These are phyloP conservation scores for Pestalotiopsis sp. DNA, from an alignment of 2,329 filamentous ascomycete species.

Conservation along the genomic window DNA sequence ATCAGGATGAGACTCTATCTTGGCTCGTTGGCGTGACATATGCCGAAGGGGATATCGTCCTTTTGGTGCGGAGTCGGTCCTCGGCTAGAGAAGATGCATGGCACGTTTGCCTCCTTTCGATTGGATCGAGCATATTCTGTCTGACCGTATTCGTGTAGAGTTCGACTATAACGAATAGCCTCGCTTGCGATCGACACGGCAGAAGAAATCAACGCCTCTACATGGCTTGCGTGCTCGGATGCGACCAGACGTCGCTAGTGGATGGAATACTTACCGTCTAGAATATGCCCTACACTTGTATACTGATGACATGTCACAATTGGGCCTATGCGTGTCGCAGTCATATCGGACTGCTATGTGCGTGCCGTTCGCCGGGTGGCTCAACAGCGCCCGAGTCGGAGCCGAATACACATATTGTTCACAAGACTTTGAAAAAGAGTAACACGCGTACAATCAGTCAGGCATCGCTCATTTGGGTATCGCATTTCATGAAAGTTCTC, in stretches of 20 bases:
- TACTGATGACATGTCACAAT: no score
- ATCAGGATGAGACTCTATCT: slow-evolving; percentile 1
- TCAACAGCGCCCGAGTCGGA: no score
- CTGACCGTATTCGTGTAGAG: no score
- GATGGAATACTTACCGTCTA: not conserved
- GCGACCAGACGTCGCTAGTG: no score
- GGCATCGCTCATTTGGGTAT: not conserved
- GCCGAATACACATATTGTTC: no score
- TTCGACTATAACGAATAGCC: no score
- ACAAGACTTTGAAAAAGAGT: not conserved
- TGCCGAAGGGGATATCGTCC: not conserved
- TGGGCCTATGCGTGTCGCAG: no score
- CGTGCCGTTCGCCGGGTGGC: no score
- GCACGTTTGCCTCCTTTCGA: not conserved
- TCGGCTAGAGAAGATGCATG: not conserved
- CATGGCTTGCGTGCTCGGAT: no score
- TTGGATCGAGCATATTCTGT: not conserved
- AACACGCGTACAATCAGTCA: not conserved
- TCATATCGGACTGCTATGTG: no score
- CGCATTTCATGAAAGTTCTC: not conserved
- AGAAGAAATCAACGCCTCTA: no score
- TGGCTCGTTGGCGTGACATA: not conserved
- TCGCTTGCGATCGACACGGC: no score
- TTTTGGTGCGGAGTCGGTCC: not conserved
- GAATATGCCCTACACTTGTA: not conserved